A percentile compares a stretch with the other conserved stretches of the same genome.
phyloP scores from a whole-genome alignment of 2,329 filamentous ascomycete species.

The Pestalotiopsis sp. region DNA sequence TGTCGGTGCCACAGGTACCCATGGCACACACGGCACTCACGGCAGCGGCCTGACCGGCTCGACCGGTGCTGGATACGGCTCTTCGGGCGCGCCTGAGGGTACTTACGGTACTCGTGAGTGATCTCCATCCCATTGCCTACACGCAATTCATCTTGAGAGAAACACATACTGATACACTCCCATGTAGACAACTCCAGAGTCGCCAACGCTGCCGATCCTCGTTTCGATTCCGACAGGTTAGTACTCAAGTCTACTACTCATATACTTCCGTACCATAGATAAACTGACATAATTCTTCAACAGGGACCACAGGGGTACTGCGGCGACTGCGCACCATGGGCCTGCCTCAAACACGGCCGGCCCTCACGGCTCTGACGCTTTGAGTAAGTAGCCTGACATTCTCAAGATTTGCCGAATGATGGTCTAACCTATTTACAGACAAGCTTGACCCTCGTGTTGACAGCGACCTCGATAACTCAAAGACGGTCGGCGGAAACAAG shows the following conservation, averaged over 20 bases:
- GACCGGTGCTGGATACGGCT: constrained; percentile 9
- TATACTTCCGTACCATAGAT: too few species aligned
- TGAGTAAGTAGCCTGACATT: background rate
- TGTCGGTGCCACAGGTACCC: background rate
- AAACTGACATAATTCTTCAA: too few species aligned
- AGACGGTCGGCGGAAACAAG: constrained; percentile 57
- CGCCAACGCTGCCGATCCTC: constrained; percentile 24
- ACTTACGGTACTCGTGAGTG: constrained; percentile 26
- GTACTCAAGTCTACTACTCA: too few species aligned
- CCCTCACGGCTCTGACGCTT: constrained; percentile 23
- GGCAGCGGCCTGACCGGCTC: constrained; percentile 42
- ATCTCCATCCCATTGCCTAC: too few species aligned
- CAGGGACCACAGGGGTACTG: constrained; percentile 30
- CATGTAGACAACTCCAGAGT: constrained; percentile 5
- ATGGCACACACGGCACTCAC: constrained; percentile 47
- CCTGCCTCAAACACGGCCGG: constrained; percentile 15
- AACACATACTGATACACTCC: too few species aligned
- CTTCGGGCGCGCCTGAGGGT: constrained; percentile 11
- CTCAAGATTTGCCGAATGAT: background rate
- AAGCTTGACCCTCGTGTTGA: constrained; percentile 59
- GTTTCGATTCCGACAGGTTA: constrained; percentile 32
- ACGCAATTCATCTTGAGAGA: too few species aligned
- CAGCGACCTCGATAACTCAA: constrained; percentile 54
- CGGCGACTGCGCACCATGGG: constrained; percentile 12
- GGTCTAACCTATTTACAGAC: constrained; percentile 34